phyloP scores from a whole-genome alignment of 2,329 filamentous ascomycete species.

The Lecanosticta acicola region DNA sequence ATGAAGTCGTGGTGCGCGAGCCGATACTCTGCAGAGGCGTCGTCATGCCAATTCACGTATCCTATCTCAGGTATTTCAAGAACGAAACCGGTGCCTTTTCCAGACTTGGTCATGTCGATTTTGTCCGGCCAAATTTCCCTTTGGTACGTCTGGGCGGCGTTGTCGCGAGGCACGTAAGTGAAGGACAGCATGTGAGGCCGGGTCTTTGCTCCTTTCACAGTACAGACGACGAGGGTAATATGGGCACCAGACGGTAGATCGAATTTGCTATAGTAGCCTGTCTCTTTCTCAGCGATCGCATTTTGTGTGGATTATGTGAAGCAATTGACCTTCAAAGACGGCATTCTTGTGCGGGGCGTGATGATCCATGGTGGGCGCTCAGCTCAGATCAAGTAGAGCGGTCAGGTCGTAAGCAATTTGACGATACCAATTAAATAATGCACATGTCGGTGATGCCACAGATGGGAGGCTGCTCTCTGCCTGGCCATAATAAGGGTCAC shows the following conservation, averaged over 20 bases:
- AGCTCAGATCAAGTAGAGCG: too few species aligned
- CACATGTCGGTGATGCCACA: too few species aligned
- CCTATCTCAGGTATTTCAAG: constrained; percentile 39
- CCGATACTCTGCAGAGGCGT: constrained; percentile 37
- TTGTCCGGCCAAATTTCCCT: constrained; percentile 40
- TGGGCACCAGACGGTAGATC: constrained; percentile 42
- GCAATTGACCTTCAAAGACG: constrained; percentile 38
- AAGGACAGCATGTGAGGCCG: constrained; percentile 44
- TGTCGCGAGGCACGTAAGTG: constrained; percentile 41
- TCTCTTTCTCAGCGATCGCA: not conserved
- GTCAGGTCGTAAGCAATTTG: too few species aligned
- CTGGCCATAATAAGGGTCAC: too few species aligned
- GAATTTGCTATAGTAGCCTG: constrained; percentile 47
- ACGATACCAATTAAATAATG: too few species aligned
- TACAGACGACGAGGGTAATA: constrained; percentile 44
- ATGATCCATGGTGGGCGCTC: too few species aligned
- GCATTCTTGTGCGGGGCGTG: constrained; percentile 37
- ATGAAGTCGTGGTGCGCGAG: constrained; percentile 34
- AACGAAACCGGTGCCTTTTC: constrained; percentile 35
- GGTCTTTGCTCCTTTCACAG: constrained; percentile 39
- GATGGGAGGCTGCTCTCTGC: too few species aligned
- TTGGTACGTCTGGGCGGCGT: constrained; percentile 34
- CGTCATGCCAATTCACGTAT: constrained; percentile 32
- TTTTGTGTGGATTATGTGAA: not conserved
- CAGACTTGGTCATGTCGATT: constrained; percentile 33